These are phyloP conservation scores for Limnanthes douglasii DNA, from an alignment of 345 rosid species.

Conservation along the genomic window DNA sequence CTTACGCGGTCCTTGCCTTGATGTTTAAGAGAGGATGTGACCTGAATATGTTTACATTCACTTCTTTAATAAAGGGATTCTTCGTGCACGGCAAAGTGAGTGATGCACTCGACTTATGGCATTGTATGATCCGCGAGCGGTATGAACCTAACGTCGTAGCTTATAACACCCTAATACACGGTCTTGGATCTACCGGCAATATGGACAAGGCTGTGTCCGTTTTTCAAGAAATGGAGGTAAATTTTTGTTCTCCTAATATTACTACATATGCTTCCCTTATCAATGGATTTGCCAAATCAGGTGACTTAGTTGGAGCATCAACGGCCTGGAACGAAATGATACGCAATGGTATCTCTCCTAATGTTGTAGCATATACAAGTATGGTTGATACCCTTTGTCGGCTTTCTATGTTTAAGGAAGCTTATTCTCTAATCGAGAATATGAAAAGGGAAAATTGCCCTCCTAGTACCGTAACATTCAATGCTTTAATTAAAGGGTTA, in stretches of 20 bases:
- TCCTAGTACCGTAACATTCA: constrained; percentile 55
- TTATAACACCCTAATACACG: constrained; percentile 50
- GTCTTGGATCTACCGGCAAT: constrained; percentile 43
- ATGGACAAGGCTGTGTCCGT: constrained; percentile 38
- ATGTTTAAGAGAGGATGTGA: constrained; percentile 62
- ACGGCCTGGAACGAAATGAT: constrained; percentile 82
- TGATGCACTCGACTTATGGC: constrained; percentile 57
- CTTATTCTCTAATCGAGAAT: constrained; percentile 39
- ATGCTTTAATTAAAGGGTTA: constrained; percentile 52
- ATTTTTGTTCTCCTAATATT: constrained; percentile 27
- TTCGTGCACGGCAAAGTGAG: constrained; percentile 25
- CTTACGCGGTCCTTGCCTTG: constrained; percentile 45
- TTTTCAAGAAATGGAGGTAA: constrained; percentile 40
- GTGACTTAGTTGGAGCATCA: constrained; percentile 44
- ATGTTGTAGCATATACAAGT: constrained; percentile 67
- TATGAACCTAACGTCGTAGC: constrained; percentile 43
- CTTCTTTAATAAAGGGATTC: constrained; percentile 66
- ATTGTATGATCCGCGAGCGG: constrained; percentile 29
- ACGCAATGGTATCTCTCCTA: constrained; percentile 43
- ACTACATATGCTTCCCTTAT: constrained; percentile 59
- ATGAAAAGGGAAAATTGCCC: constrained; percentile 43
- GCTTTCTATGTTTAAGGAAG: constrained; percentile 46
- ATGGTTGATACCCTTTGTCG: constrained; percentile 70
- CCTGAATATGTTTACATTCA: constrained; percentile 51
- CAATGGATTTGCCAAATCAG: constrained; percentile 58